Percentiles rank a stretch among this genome's conserved stretches.
These are phyloP conservation scores for Pseudozyma hubeiensis DNA, from an alignment of 1,284 basidiomycete genomes.

Conservation along the genomic window DNA sequence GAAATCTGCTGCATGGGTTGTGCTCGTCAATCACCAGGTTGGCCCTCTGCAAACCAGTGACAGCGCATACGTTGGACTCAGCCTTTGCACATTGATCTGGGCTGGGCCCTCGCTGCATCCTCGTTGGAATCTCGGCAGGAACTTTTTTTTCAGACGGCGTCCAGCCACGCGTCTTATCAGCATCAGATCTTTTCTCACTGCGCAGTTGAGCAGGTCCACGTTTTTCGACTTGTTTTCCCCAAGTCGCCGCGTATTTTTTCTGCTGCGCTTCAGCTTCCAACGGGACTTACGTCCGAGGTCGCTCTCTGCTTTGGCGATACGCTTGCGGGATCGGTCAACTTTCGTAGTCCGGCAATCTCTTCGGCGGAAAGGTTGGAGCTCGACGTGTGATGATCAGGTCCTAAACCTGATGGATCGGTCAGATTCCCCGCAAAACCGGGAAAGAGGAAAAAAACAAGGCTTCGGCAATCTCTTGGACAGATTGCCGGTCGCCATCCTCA, in stretches of 20 bases:
- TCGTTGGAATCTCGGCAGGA: constrained; percentile 30
- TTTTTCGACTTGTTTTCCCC: background rate
- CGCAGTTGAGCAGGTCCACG: constrained; percentile 15
- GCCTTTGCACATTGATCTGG: background rate
- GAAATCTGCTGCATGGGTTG: background rate
- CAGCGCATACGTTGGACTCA: background rate
- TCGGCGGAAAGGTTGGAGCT: too few relatives aligned
- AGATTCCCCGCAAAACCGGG: background rate
- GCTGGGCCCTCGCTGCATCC: constrained; percentile 19
- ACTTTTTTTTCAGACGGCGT: background rate
- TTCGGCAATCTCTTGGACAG: constrained; percentile 20
- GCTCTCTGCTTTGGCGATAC: too few relatives aligned
- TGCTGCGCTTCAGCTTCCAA: too few relatives aligned
- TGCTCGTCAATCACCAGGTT: background rate
- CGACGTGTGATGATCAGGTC: too few relatives aligned
- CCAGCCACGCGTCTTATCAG: constrained; percentile 10
- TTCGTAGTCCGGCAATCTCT: too few relatives aligned
- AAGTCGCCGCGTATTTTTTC: background rate
- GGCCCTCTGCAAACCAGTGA: background rate
- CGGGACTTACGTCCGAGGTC: too few relatives aligned
- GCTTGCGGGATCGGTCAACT: too few relatives aligned
- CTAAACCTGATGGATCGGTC: background rate
- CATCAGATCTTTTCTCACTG: constrained; percentile 4
- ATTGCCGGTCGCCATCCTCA: constrained; percentile 12
- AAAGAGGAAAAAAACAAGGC: background rate